These are phyloP conservation scores for Penicillium sp. DNA, from an alignment of 2,329 filamentous ascomycete species.

Conservation along the genomic window DNA sequence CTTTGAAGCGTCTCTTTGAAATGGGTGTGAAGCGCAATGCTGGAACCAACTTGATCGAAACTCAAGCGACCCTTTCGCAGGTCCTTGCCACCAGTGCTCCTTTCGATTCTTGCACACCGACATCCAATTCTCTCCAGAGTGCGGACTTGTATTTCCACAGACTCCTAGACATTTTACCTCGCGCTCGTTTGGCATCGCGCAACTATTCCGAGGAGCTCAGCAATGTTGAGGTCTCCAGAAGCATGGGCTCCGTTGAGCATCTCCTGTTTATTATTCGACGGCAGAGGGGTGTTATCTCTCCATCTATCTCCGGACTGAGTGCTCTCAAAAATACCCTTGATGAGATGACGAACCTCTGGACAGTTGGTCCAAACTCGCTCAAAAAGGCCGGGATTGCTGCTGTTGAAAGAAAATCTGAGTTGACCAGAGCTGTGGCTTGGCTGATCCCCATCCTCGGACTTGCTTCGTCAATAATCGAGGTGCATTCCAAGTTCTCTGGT, in stretches of 20 bases:
- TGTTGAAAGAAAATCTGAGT: conserved; percentile 18
- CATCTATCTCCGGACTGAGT: conserved; percentile 30
- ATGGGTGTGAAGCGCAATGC: conserved; percentile 91
- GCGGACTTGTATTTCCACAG: conserved; percentile 76
- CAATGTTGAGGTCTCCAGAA: conserved; percentile 71
- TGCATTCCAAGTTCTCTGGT: conserved; percentile 65
- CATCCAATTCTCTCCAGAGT: conserved; percentile 33
- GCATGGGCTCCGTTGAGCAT: conserved; percentile 82
- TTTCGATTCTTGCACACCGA: conserved; percentile 29
- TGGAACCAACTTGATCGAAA: conserved; percentile 66
- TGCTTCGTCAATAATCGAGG: conserved; percentile 59
- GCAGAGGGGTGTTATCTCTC: conserved; percentile 39
- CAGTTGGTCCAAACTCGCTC: conserved; percentile 25
- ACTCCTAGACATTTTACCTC: conserved; percentile 68
- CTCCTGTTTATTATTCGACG: conserved; percentile 58
- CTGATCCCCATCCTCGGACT: conserved; percentile 66
- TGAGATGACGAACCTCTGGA: conserved; percentile 37
- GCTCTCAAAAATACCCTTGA: conserved; percentile 30
- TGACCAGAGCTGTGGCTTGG: conserved; percentile 53
- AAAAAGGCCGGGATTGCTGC: conserved; percentile 18
- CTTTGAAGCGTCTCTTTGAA: conserved; percentile 72
- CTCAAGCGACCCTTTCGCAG: conserved; percentile 67
- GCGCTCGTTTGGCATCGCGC: conserved; percentile 62
- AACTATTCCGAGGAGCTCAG: conserved; percentile 85
- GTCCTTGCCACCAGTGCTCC: conserved; percentile 61